Evolutionary conservation across 768 basidiomycete species (phyloP), one percentile per base, ranked within the genome.

Genomic region (Cystobasidium onofrii): DNA sequence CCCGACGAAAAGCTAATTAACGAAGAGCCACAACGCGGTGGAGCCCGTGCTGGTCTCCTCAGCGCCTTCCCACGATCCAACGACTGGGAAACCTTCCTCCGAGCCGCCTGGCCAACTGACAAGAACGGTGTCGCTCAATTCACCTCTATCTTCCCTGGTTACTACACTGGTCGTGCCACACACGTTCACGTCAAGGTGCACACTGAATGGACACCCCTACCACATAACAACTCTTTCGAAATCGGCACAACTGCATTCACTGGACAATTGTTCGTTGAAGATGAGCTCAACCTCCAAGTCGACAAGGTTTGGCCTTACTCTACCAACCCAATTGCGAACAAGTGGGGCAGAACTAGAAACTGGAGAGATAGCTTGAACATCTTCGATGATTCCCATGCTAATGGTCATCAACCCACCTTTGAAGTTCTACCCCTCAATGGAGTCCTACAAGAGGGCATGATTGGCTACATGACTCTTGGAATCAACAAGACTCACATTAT

Each of bases 321-420:
- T 75, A 76, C 67, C 54, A 81, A 80, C 77, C 79, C 79, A 33
- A 79, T 81, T 76, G 60, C 61, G 36, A 66, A 74, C 44, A 77
- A 76, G 73, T 76, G 80, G 76, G 80, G 80, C 18, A 77, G 80
- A 33, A 81, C 80, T 7, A 75, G 80, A 67, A 81, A 81, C 80
- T 81, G 80, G 80, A 75, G n/a, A 57, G 80, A 81, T 76, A 79
- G 78, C 74, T 77, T 81, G 55, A 69, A 78, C 57, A 80, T 81
- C 74, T 81, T 79, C 75, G 75, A 76, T 25, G 80, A 80, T 63
- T 78, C 79, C 61, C 79, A 80, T 74, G 70, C 65, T 31, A 79
- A 79, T 64, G 80, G 79, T 34, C 77, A 80, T 76, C 75, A 78
- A 44, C 77, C 79, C 34, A 79, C 78, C 65, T 80, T 80, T 50